Percentiles rank a stretch among this genome's conserved stretches.
Conservation (phyloP, 2,329 filamentous ascomycete species). For the Diaporthe capsici region DNA sequence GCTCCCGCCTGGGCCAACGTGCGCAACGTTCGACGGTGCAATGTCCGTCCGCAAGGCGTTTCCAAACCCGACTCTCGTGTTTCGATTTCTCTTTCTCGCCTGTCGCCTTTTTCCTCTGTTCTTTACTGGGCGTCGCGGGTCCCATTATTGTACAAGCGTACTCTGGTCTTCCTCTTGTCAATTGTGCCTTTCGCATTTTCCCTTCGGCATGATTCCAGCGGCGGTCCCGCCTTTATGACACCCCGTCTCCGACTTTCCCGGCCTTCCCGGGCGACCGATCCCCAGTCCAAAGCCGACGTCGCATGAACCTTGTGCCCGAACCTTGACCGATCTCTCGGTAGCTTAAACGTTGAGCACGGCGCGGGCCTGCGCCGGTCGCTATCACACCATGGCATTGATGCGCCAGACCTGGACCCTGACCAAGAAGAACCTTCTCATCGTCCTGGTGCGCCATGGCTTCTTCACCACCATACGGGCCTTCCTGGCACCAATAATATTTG, state of each 20-base stretch:
- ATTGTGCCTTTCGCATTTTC: background rate
- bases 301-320: conserved; percentile 25
- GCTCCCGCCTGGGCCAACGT: conserved; percentile 20
- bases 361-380: conserved; percentile 2
- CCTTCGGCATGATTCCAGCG: background rate
- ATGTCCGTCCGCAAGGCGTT: conserved; percentile 33
- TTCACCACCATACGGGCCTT: conserved; percentile 69
- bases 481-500: conserved; percentile 54
- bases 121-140: background rate
- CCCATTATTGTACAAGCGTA: conserved; percentile 4
- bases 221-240: conserved; percentile 16
- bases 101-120: background rate
- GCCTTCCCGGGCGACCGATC: conserved; percentile 13
- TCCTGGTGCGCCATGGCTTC: conserved; percentile 66
- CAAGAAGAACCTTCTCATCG: conserved; percentile 73
- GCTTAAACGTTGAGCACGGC: conserved; percentile 15
- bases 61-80: conserved; percentile 25
- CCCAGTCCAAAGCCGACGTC: conserved; percentile 4
- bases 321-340: conserved; percentile 27
- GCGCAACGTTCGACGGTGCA: conserved; percentile 31
- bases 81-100: conserved; percentile 3
- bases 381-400: conserved; percentile 62
- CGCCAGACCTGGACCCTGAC: conserved; percentile 73
- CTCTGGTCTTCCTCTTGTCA: background rate
- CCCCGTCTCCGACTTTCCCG: conserved; percentile 5